Evolutionary conservation across 257 asterid genomes (phyloP).

Genomic region (Solanum stenotomum): DNA sequence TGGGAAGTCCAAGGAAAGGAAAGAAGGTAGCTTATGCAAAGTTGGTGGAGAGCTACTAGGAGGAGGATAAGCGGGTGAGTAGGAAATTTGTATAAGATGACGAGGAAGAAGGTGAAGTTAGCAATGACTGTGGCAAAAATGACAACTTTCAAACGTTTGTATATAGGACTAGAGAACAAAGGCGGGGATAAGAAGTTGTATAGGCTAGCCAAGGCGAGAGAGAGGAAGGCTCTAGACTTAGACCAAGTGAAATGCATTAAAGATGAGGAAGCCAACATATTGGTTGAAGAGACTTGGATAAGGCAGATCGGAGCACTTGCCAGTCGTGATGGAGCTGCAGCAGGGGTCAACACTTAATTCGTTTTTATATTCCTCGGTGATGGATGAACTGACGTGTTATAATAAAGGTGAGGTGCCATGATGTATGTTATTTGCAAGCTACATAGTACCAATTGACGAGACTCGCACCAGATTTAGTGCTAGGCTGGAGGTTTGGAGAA

Average conservation of each 20-base stretch:
- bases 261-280: neutral
- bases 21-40: neutral
- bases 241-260: neutral
- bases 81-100: neutral
- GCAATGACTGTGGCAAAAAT: neutral
- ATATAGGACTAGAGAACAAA: neutral
- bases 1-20: neutral
- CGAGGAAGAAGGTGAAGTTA: neutral
- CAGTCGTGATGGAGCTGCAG: neutral
- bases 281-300: neutral
- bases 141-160: neutral
- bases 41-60: neutral
- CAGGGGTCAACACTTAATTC: neutral
- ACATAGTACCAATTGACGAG: neutral
- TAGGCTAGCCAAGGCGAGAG: neutral
- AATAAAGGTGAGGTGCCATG: neutral
- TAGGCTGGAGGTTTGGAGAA: neutral
- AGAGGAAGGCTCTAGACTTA: neutral
- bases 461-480: neutral
- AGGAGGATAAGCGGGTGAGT: neutral
- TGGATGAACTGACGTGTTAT: neutral
- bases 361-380: neutral
- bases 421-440: neutral
- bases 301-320: neutral
- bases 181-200: neutral